Conservation (phyloP, 179 eudicot species). For the Carnegiea gigantea region DNA sequence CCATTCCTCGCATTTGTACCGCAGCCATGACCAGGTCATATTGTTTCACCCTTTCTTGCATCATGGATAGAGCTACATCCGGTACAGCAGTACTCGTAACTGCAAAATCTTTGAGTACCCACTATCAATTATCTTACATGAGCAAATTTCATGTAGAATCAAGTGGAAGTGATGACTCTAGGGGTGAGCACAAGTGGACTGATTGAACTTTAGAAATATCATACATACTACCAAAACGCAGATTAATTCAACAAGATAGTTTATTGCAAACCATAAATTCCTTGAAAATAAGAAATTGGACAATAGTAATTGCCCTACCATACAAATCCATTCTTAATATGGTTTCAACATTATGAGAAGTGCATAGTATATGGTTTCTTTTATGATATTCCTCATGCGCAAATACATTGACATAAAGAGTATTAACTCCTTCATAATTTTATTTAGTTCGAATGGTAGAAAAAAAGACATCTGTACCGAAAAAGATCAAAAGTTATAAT, state of each 20-base stretch:
- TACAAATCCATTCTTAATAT: not conserved
- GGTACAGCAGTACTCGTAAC: conserved; percentile 26
- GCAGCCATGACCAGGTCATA: conserved; percentile 37
- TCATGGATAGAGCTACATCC: conserved; percentile 31
- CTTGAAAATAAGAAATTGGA: not conserved
- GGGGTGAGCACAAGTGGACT: too few species aligned
- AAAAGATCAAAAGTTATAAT: not conserved
- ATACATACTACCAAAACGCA: too few species aligned
- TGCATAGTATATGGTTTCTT: not conserved
- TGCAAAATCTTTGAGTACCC: not conserved
- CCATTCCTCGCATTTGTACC: conserved; percentile 29
- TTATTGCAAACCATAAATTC: too few species aligned
- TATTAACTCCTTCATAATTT: not conserved
- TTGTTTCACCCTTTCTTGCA: conserved; percentile 17
- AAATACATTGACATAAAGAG: not conserved
- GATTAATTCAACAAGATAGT: too few species aligned
- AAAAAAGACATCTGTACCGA: not conserved
- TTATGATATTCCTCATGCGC: not conserved
- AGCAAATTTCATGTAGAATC: too few species aligned
- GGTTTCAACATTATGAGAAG: not conserved
- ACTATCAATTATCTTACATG: not conserved
- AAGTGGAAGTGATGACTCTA: too few species aligned
- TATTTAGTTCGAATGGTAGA: not conserved
- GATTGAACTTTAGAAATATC: too few species aligned
- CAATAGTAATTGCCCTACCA: not conserved